Conservation (phyloP, 495 filamentous ascomycete species). For the Aspergillus sclerotiicarbonarius region DNA sequence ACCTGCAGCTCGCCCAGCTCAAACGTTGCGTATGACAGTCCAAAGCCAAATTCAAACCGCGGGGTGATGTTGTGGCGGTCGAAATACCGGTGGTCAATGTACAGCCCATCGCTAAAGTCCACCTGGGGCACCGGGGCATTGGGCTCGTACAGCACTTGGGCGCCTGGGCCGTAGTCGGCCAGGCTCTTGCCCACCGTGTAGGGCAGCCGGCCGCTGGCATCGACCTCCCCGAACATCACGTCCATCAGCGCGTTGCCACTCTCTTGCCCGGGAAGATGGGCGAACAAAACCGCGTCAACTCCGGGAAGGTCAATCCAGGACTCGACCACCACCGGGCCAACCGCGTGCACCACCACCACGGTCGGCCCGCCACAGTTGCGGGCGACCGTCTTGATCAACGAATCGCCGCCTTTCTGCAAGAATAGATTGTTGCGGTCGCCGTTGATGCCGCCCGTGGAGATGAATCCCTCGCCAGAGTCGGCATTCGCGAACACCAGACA, state of each 20-base stretch:
- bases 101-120: conserved; percentile 77
- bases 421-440: conserved; percentile 84
- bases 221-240: conserved; percentile 79
- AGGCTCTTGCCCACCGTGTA: conserved; percentile 85
- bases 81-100: conserved; percentile 90
- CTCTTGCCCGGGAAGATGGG: conserved; percentile 87
- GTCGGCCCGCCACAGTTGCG: conserved; percentile 69
- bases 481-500: conserved; percentile 64
- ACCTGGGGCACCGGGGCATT: conserved; percentile 78
- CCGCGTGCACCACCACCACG: conserved; percentile 85
- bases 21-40: conserved; percentile 77
- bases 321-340: conserved; percentile 84
- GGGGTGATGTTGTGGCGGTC: conserved; percentile 70
- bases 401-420: conserved; percentile 74
- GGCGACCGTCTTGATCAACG: conserved; percentile 69
- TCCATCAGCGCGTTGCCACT: conserved; percentile 83
- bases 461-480: conserved; percentile 64
- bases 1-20: conserved; percentile 61
- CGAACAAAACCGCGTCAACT: conserved; percentile 80
- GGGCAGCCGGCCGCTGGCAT: conserved; percentile 83
- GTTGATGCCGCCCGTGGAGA: conserved; percentile 57
- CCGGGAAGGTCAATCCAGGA: conserved; percentile 76
- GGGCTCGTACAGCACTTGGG: conserved; percentile 69
- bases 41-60: conserved; percentile 71
- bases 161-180: conserved; percentile 79